Base-by-base conservation (phyloP, 2,329 filamentous ascomycete genomes). In the Sphaerostilbella broomeana region DNA sequence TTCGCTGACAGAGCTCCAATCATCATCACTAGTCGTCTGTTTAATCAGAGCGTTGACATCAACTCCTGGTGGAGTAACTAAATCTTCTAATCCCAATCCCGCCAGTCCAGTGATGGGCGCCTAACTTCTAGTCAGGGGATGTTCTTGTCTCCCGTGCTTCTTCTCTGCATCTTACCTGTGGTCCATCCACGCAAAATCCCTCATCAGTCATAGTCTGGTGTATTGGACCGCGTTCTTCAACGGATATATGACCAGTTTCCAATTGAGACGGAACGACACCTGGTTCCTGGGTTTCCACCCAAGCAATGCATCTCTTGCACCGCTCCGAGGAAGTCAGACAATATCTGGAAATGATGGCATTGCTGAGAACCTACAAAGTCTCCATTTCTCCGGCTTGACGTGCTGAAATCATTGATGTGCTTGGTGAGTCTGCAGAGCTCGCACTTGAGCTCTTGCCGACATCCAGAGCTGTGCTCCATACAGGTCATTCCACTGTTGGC, bases 401-500 rank as follows among this genome's bases (percentile, higher is more conserved):
- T 55, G 35, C 52, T 60, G 30, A 62, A 67, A 0, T 56, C 35
- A 1, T 55, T 45, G 3, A 51, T 32, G 1, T 52, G 43, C 31
- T 58, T 59, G 13, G 50, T 44, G 7, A 54, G 25, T 2, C 40
- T 26, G 36, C 64, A 67, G 1, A 60, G 31, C 4, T 53, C 46
- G 35, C 64, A 67, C 2, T 42, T 43, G 7, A 59, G 31, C 42
- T 64, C 56, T 3, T 31, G 25, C 1, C 48, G 38, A 5, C 37
- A 31, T 6, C 51, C 50, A 2, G 55, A 44, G 1, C 51, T 50
- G 36, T 66, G 63, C 4, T 61, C 54, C 6, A 51, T 51, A 32
- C 63, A 66, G 0, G 52, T 52, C 61, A 66, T 65, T 19, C 60
- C 60, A 1, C 53, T 57, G 28, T 58, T 57, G 1, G 52, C 52